A percentile compares a stretch with the other conserved stretches of the same genome.
Conservation (phyloP, 768 basidiomycete species). For the Panaeolus cyanescens region DNA sequence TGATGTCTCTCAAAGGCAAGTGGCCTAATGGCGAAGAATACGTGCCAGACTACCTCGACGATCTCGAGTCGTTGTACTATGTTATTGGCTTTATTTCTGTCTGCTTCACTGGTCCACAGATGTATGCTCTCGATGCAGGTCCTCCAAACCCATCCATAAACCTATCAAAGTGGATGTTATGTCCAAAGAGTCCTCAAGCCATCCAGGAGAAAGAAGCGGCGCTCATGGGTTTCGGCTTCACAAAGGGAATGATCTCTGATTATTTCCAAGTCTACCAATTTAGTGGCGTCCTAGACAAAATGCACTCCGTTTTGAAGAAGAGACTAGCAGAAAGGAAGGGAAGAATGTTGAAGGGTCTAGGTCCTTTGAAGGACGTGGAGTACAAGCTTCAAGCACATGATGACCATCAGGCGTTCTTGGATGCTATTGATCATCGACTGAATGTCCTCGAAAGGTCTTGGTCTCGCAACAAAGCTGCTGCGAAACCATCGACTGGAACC, state of each 20-base stretch:
- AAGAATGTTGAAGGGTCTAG: not conserved
- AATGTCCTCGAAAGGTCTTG: not conserved
- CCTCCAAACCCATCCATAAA: not conserved
- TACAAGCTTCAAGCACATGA: not conserved
- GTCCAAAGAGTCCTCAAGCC: not conserved
- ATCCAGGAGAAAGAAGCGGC: not conserved
- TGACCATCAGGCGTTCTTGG: not conserved
- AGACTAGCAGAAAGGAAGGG: not conserved
- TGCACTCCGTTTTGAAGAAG: not conserved
- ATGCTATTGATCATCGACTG: not conserved
- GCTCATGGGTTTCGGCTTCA: not conserved
- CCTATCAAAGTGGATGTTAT: not conserved
- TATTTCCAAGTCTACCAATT: not conserved
- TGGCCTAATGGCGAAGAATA: not conserved
- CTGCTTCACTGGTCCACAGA: not conserved
- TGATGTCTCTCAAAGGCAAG: not conserved
- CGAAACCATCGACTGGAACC: too few relatives aligned
- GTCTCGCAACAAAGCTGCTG: too few relatives aligned
- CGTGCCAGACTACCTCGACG: not conserved
- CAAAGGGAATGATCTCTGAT: not conserved
- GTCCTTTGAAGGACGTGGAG: not conserved
- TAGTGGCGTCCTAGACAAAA: not conserved
- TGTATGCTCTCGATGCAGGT: not conserved
- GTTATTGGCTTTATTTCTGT: not conserved
- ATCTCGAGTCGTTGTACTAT: not conserved